Evolutionary conservation across 2,329 filamentous ascomycete species (phyloP), one percentile per base, ranked within the genome.

Genomic region (Balansia obtecta): DNA sequence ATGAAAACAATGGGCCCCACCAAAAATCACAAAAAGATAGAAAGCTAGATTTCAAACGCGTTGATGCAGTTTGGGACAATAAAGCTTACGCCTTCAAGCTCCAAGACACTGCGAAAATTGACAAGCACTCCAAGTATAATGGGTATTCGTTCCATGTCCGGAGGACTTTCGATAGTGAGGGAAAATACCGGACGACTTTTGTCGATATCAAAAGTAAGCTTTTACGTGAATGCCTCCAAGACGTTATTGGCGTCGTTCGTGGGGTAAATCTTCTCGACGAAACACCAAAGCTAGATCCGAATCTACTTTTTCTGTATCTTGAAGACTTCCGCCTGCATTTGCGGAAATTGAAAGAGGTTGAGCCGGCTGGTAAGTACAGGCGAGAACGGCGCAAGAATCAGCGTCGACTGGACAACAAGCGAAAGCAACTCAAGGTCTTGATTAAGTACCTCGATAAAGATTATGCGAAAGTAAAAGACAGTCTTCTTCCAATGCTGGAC

Each of bases 151-250:
- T 95, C 64, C 86, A 88, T 22, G 85, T 95, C 15, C 80, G 87
- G 15, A 78, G 89, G 50, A 84, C 79, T 13, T 94, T 95, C 63
- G 84, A 90, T 63, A 88, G 80, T 79, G 86, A 93, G 57, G 87
- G 88, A 54, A 88, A 88, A 59, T 90, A 87, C 59, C 73, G 79
- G 58, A 61, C 64, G 60, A 89, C 88, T 0, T 69, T 83, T 13
- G 80, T 95, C 46, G 88, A 95, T 56, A 86, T 95, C 65, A 93
- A 90, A 68, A 93, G 87, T 62, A 88, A 88, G 57, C 68, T 80
- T 15, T 72, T 95, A 3, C 83, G 84, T 8, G 82, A 88, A 54
- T 82, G 80, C 20, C 72, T 69, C 33, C 65, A 68, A 47, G 65
- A 68, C 42, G 61, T 68, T 40, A 66, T 69, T 3, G 64, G 65